These are phyloP conservation scores for Mycena venus DNA, from an alignment of 768 basidiomycete species.

Conservation along the genomic window DNA sequence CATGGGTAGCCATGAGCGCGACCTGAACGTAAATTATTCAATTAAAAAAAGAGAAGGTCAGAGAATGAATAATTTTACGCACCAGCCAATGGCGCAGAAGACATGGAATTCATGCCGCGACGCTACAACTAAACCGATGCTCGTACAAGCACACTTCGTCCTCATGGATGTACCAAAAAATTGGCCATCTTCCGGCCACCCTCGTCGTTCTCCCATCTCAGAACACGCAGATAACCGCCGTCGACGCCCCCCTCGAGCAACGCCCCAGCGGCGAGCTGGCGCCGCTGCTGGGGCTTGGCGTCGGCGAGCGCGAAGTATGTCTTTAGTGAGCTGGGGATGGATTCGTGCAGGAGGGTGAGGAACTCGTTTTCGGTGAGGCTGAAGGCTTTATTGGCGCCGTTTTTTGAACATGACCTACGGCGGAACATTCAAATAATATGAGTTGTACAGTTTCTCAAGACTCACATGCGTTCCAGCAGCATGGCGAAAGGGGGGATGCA, in stretches of 20 bases:
- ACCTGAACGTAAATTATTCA: too few relatives aligned
- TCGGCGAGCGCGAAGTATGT: constrained; percentile 13
- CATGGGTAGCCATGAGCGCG: too few relatives aligned
- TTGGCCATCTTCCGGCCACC: not conserved
- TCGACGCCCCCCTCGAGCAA: not conserved
- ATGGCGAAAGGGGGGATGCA: too few relatives aligned
- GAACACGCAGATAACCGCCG: not conserved
- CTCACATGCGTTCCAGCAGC: too few relatives aligned
- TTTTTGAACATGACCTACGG: constrained; percentile 21
- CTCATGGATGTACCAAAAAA: not conserved
- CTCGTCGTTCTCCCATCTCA: not conserved
- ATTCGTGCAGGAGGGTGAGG: constrained; percentile 19
- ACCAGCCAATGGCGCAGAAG: too few relatives aligned
- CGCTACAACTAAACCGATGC: too few relatives aligned
- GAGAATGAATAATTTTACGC: too few relatives aligned
- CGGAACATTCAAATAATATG: not conserved
- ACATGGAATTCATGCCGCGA: too few relatives aligned
- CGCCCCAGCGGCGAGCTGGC: constrained; percentile 16
- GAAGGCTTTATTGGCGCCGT: constrained; percentile 19
- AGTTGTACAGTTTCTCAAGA: not conserved
- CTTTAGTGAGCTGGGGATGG: not conserved
- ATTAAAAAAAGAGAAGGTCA: too few relatives aligned
- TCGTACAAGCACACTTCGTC: not conserved
- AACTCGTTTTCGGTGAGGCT: constrained; percentile 18
- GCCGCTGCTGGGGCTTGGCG: constrained; percentile 12